Evolutionary conservation across 495 filamentous ascomycete genomes (phyloP), one percentile per base, ranked within the genome.

Genomic region (Penicillium soppii): DNA sequence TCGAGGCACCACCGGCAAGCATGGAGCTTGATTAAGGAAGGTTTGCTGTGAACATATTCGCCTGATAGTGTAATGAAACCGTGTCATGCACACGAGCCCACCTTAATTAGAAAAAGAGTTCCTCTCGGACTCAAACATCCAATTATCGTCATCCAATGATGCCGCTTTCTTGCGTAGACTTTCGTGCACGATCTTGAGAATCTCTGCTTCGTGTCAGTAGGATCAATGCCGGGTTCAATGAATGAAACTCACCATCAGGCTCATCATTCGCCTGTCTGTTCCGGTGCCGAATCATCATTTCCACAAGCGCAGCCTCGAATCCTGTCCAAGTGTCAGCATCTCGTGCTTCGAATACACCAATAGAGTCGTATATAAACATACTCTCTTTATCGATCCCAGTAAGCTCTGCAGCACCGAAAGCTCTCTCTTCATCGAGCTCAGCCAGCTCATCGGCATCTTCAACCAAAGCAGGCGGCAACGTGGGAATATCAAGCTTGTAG

Each of bases 41-140:
- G 12, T 27, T 39, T 17, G 22, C 21, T 37, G 37, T 48, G 47
- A 47, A 49, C 47, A 53, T 57, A 52, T 37, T 33, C 47, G 41
- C 50, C 40, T 40, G 40, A 51, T 30, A 47, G 41, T 56, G 52
- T 62, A 61, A 64, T 61, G 54, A 65, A 48, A 33, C 47, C 33
- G 52, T 53, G 20, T n/a, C n/a, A 57, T 46, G 21, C 43, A 54
- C 57, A 45, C 35, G 42, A 46, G 41, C 40, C 16, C 23, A 15
- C 29, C 13, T 21, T 44, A 64, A 22, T 25, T 61, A 52, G 69
- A 37, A 62, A 52, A 9, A 39, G 57, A 27, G 17, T 76, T 69
- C 25, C 81, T 75, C 57, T 92, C 90, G 2, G 80, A 78, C 67
- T 95, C 90, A 65, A 83, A 95, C 81, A 95, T 92, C 91, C 91